A percentile compares a stretch with the other conserved stretches of the same genome.
These are phyloP conservation scores for Plasmodium billcollinsi DNA, from an alignment of 169 alveolate genomes.

Conservation along the genomic window DNA sequence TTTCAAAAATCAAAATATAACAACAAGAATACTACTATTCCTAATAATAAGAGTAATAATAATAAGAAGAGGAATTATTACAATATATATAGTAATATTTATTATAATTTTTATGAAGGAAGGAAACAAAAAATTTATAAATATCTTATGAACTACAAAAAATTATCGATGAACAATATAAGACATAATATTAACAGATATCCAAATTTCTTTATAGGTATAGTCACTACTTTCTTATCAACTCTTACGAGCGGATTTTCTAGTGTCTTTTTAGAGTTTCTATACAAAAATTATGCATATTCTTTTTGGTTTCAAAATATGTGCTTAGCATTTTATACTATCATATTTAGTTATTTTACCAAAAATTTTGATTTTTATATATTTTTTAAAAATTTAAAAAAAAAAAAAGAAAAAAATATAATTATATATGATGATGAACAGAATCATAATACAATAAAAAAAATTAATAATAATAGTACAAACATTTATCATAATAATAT, in stretches of 20 bases:
- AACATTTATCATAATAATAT: no score
- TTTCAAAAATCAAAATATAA: background rate
- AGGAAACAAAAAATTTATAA: background rate
- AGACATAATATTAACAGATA: background rate
- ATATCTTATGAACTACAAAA: no score
- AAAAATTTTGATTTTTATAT: conserved; percentile 1
- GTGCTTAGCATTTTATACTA: conserved; percentile 38
- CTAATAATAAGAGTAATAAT: background rate
- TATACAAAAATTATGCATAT: conserved; percentile 26
- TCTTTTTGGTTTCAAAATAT: conserved; percentile 62
- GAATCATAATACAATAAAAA: background rate
- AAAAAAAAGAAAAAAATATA: background rate
- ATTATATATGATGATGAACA: background rate
- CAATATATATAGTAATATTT: background rate
- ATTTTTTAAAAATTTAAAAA: background rate
- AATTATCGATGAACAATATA: background rate
- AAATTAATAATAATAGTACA: background rate
- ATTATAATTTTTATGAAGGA: background rate
- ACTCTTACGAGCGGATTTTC: conserved; percentile 63
- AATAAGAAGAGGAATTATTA: background rate
- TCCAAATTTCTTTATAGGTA: conserved; percentile 42
- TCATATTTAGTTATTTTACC: conserved; percentile 36
- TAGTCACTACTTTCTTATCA: conserved; percentile 35
- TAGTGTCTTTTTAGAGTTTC: conserved; percentile 49
- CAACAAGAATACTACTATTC: background rate